Conservation (phyloP, 306 rosid species). For the Cicer arietinum region DNA sequence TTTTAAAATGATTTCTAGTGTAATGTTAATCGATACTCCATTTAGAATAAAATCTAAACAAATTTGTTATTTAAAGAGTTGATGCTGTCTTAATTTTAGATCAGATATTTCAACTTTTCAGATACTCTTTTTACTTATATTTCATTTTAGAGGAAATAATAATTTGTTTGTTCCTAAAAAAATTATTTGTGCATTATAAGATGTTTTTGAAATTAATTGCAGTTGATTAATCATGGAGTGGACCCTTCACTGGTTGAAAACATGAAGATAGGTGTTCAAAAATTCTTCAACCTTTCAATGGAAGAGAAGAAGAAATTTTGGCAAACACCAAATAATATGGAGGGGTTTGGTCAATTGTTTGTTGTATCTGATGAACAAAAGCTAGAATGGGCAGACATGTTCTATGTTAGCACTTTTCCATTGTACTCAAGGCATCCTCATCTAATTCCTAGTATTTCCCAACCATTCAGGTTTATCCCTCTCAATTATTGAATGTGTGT, state of each 20-base stretch:
- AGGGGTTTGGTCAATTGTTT: conserved; percentile 47
- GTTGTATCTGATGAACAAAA: conserved; percentile 43
- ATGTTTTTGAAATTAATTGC: neutral
- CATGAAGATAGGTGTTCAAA: conserved; percentile 37
- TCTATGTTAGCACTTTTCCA: conserved; percentile 37
- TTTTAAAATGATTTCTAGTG: too few species aligned
- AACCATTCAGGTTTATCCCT: conserved; percentile 40
- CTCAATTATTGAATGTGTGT: neutral
- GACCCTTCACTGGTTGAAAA: conserved; percentile 33
- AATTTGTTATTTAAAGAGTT: too few species aligned
- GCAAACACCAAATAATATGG: conserved; percentile 34
- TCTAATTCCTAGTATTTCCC: conserved; percentile 34
- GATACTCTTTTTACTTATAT: too few species aligned
- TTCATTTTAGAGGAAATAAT: too few species aligned
- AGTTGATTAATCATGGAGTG: conserved; percentile 44
- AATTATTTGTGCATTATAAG: neutral
- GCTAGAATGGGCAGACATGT: conserved; percentile 45
- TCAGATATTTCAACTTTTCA: too few species aligned
- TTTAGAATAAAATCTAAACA: too few species aligned
- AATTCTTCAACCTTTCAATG: conserved; percentile 40
- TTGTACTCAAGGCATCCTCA: neutral
- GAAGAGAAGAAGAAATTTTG: conserved; percentile 39
- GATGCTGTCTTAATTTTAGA: too few species aligned
- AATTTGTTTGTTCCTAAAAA: too few species aligned
- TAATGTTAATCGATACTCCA: too few species aligned